Conservation (phyloP, 305 asterid species). For the Fraxinus albicans region DNA sequence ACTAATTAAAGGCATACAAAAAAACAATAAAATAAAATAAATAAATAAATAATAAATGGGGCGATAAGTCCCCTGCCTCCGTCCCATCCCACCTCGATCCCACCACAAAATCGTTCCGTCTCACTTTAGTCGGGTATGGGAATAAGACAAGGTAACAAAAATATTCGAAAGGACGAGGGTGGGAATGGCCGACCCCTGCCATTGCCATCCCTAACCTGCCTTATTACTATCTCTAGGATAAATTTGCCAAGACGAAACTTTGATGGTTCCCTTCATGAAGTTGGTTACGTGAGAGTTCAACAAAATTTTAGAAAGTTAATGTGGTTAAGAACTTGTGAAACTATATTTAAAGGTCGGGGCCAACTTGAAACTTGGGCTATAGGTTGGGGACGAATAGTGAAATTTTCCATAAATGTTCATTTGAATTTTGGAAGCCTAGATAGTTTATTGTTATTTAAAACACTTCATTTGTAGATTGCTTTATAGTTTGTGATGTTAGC, state of each 20-base stretch:
- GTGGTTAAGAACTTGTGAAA: background rate
- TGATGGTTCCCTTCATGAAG: background rate
- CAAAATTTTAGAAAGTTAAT: background rate
- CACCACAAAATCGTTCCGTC: too few relatives aligned
- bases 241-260: background rate
- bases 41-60: too few relatives aligned
- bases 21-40: too few relatives aligned
- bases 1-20: too few relatives aligned
- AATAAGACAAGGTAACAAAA: too few relatives aligned
- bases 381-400: background rate
- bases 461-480: conserved; percentile 12
- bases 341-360: background rate
- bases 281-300: background rate
- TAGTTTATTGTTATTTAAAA: conserved; percentile 10
- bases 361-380: background rate
- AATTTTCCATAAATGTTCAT: background rate
- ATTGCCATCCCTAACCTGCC: too few relatives aligned
- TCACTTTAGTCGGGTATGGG: too few relatives aligned
- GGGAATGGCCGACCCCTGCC: too few relatives aligned
- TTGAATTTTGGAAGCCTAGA: background rate
- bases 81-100: too few relatives aligned
- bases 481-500: conserved; percentile 35
- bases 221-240: background rate
- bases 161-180: too few relatives aligned
- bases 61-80: too few relatives aligned